Evolutionary conservation across 768 basidiomycete genomes (phyloP).

Genomic region (Podaxis sp.): DNA sequence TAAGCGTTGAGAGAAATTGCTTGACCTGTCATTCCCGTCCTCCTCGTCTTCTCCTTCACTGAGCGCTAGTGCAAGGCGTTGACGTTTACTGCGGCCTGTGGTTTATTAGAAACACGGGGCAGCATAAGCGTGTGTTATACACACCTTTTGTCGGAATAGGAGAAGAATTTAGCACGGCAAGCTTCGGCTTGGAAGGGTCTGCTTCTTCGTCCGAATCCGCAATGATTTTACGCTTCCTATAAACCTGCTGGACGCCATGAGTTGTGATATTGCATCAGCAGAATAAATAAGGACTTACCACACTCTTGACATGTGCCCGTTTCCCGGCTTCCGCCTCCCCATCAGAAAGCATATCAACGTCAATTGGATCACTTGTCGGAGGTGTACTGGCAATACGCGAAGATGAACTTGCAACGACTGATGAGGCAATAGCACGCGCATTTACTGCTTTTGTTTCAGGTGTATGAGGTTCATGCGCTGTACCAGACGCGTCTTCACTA

Average conservation of each 20-base stretch:
- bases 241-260: slow-evolving; percentile 27
- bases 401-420: slow-evolving; percentile 42
- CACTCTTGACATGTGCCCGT: slow-evolving; percentile 26
- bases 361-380: slow-evolving; percentile 76
- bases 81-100: slow-evolving; percentile 57
- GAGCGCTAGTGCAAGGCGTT: slow-evolving; percentile 48
- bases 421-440: slow-evolving; percentile 33
- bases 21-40: slow-evolving; percentile 44
- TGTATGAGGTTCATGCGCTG: slow-evolving; percentile 36
- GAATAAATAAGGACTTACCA: slow-evolving; percentile 25
- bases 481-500: slow-evolving; percentile 32
- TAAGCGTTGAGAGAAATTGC: slow-evolving; percentile 58
- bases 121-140: background rate
- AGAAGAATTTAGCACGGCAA: slow-evolving; percentile 32
- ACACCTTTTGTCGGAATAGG: slow-evolving; percentile 37
- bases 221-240: slow-evolving; percentile 67
- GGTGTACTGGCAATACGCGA: slow-evolving; percentile 61
- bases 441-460: slow-evolving; percentile 37
- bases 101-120: slow-evolving; percentile 9
- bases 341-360: slow-evolving; percentile 69
- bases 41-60: slow-evolving; percentile 57
- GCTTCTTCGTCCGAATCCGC: slow-evolving; percentile 74
- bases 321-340: slow-evolving; percentile 45
- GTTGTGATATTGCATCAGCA: background rate
- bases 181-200: slow-evolving; percentile 21